Evolutionary conservation across 176 grass and related monocot genomes (phyloP).

Genomic region (Pontederia paniculata): DNA sequence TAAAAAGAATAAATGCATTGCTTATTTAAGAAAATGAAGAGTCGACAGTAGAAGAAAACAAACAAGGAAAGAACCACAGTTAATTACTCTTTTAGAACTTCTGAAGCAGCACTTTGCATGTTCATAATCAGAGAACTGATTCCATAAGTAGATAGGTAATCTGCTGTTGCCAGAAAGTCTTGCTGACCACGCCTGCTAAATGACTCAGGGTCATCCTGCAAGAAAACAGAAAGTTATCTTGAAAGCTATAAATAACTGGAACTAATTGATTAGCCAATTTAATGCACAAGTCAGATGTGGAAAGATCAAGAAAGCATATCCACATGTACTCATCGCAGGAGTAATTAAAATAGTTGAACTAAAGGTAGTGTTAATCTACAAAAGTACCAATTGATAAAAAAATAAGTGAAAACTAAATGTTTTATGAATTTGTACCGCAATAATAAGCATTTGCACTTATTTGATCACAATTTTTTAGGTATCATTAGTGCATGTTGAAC

Average conservation of each 20-base stretch:
- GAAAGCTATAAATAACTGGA: not conserved
- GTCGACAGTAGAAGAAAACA: conserved; percentile 1
- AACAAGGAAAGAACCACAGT: not conserved
- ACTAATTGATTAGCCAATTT: conserved; percentile 10
- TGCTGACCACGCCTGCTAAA: conserved; percentile 45
- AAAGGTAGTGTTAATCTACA: too few species aligned
- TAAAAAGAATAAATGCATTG: not conserved
- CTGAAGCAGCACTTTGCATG: conserved; percentile 54
- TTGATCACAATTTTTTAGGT: too few species aligned
- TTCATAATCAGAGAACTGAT: conserved; percentile 50
- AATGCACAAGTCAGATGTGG: not conserved
- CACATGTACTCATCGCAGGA: too few species aligned
- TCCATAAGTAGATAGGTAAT: conserved; percentile 69
- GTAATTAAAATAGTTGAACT: too few species aligned
- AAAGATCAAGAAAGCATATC: too few species aligned
- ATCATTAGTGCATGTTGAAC: too few species aligned
- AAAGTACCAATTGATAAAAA: too few species aligned
- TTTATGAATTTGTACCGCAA: too few species aligned
- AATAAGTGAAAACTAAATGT: too few species aligned
- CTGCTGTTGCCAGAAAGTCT: conserved; percentile 77
- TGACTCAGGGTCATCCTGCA: conserved; percentile 50
- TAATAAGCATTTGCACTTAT: too few species aligned
- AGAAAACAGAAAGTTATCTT: conserved; percentile 7
- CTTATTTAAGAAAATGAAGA: not conserved
- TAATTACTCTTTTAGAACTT: conserved; percentile 86